Conservation (phyloP, 768 basidiomycete genomes). For the Pluteus cervinus region DNA sequence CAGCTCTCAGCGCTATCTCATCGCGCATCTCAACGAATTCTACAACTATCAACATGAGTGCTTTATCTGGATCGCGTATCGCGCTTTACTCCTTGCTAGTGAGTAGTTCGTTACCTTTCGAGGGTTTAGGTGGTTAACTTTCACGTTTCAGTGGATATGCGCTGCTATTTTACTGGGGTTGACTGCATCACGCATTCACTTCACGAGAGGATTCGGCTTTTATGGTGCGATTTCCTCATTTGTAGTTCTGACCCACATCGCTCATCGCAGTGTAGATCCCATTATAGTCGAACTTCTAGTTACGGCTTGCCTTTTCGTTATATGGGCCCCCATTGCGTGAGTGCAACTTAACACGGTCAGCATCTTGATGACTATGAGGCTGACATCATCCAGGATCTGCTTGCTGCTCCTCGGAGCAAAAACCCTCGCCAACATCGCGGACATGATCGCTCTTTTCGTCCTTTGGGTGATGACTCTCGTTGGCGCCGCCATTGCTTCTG, state of each 20-base stretch:
- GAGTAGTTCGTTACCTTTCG: too few relatives aligned
- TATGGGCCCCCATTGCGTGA: slow-evolving; percentile 50
- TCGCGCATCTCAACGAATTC: too few relatives aligned
- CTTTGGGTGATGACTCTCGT: slow-evolving; percentile 63
- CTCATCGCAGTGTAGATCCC: slow-evolving; percentile 33
- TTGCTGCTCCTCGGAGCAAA: slow-evolving; percentile 17
- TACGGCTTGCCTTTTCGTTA: slow-evolving; percentile 41
- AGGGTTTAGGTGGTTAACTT: too few relatives aligned
- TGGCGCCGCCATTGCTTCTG: slow-evolving; percentile 56
- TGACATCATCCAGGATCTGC: slow-evolving; percentile 34
- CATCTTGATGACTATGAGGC: slow-evolving; percentile 8
- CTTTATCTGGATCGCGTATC: too few relatives aligned
- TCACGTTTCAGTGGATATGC: slow-evolving; percentile 25
- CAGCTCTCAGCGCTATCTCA: too few relatives aligned
- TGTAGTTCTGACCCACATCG: background rate
- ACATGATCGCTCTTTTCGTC: slow-evolving; percentile 42
- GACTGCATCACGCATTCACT: slow-evolving; percentile 52
- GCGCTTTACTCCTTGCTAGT: too few relatives aligned
- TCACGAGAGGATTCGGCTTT: slow-evolving; percentile 48
- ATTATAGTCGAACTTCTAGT: slow-evolving; percentile 57
- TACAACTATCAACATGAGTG: too few relatives aligned
- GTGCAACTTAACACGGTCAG: slow-evolving; percentile 15
- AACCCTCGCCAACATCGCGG: slow-evolving; percentile 27
- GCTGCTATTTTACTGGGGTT: slow-evolving; percentile 35
- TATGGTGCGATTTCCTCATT: slow-evolving; percentile 36